Base-by-base conservation (phyloP, 306 rosid genomes). In the Lotus japonicus region DNA sequence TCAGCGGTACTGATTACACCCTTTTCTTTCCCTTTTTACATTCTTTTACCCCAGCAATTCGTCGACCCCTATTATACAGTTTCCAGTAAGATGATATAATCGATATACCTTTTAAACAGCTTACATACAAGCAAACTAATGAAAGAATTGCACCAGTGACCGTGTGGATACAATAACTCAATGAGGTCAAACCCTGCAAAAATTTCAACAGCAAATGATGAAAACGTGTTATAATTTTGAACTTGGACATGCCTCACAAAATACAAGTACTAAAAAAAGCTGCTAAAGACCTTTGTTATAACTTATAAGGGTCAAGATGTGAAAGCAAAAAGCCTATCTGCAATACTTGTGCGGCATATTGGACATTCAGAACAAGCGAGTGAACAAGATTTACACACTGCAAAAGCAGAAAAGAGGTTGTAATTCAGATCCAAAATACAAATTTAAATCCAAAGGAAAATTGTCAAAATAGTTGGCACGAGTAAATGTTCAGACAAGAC, bases 361-460 rank as follows among this genome's bases (percentile, higher is more conserved):
- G 99, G 99, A 75, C 99, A 95, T 79, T 95, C 99, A 0, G 97
- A 85, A 81, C 99, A 95, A 63, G 97, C 99, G 18, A 95, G 95
- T 9, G 99, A 95, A 73, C 99, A 95, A 42, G 97, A 87, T 84
- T 95, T 87, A 83, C 99, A 95, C 83, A 82, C 86, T 82, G 86
- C 75, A 70, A 59, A 74, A 60, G 50, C 23, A 69, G 55, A 55
- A 17, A 77, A 38, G 45, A 69, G 53, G 49, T 26, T 51, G 44
- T 64, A 19, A 52, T 41, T 69, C 70, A 58, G 55, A 70, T 64
- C 28, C 7, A 18, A 64, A 72, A 62, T 21, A 21, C 26, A 39
- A 57, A 50, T 14, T 19, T 10, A 41, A 26, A 68, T 17, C 36
- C 39, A 49, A 68, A 56, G 57, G 58, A 63, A 73, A 63, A 31